These are phyloP conservation scores for Lodderomyces parapsilosis DNA, from an alignment of 1,139 yeast species.

Conservation along the genomic window DNA sequence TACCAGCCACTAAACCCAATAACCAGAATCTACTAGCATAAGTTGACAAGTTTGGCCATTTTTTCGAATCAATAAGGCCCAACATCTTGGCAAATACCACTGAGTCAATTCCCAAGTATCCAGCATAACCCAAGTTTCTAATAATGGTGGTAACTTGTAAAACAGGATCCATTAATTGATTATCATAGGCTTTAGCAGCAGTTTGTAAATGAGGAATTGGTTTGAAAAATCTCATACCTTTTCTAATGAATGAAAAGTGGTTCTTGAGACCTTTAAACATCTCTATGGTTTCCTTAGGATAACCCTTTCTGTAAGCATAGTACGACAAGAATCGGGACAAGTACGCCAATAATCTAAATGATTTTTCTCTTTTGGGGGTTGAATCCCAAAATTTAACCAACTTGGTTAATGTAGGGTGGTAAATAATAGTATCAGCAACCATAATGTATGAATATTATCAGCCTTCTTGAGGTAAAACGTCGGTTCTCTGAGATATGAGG, in stretches of 20 bases:
- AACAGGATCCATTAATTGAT: constrained; percentile 68
- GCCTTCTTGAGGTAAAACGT: no score
- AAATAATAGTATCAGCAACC: constrained; percentile 66
- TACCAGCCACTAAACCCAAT: constrained; percentile 63
- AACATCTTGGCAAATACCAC: constrained; percentile 65
- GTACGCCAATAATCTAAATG: constrained; percentile 79
- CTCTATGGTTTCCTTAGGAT: constrained; percentile 47
- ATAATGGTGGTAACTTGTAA: constrained; percentile 57
- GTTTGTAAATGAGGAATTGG: constrained; percentile 74
- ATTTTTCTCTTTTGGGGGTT: constrained; percentile 67
- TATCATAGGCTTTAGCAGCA: constrained; percentile 67
- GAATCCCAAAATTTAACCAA: constrained; percentile 64
- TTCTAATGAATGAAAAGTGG: constrained; percentile 71
- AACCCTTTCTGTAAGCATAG: constrained; percentile 63
- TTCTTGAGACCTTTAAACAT: constrained; percentile 53
- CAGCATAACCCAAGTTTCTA: constrained; percentile 72
- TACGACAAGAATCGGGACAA: constrained; percentile 69
- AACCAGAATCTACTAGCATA: constrained; percentile 75
- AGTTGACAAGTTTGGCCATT: constrained; percentile 34
- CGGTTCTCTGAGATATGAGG: no score
- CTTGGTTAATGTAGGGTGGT: constrained; percentile 73
- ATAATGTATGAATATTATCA: no score
- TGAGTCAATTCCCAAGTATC: constrained; percentile 74
- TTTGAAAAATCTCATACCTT: constrained; percentile 81
- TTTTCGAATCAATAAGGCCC: constrained; percentile 38